Conservation (phyloP, 257 asterid species). For the Penstemon eatonii region DNA sequence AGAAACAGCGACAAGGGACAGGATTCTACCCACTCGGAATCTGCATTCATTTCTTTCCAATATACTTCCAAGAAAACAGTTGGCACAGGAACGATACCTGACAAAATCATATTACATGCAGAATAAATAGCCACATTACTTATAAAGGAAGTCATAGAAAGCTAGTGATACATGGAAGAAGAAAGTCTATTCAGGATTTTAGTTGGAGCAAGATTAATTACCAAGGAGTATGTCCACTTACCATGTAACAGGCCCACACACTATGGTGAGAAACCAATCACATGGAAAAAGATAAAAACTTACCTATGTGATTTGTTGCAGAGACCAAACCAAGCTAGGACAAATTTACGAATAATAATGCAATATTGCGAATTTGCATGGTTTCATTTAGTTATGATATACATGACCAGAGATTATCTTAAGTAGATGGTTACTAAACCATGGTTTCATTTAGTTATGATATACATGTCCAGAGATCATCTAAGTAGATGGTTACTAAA, state of each 20-base stretch:
- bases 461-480: slow-evolving; percentile 16
- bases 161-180: background rate
- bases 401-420: slow-evolving; percentile 14
- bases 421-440: slow-evolving; percentile 19
- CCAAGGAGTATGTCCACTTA: background rate
- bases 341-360: background rate
- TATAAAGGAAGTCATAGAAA: background rate
- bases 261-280: slow-evolving; percentile 1
- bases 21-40: slow-evolving; percentile 87
- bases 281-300: background rate
- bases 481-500: slow-evolving; percentile 18
- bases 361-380: background rate
- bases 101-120: slow-evolving; percentile 23
- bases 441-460: background rate
- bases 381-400: slow-evolving; percentile 20
- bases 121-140: slow-evolving; percentile 17
- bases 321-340: slow-evolving; percentile 4
- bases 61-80: slow-evolving; percentile 68
- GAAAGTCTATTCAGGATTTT: too few species aligned
- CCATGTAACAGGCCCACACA: background rate
- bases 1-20: slow-evolving; percentile 22
- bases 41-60: slow-evolving; percentile 87
- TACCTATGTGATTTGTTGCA: background rate
- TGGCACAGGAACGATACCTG: slow-evolving; percentile 83
- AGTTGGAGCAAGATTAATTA: background rate